Evolutionary conservation across 2,329 filamentous ascomycete species (phyloP).

Genomic region (Penicillium olsonii): DNA sequence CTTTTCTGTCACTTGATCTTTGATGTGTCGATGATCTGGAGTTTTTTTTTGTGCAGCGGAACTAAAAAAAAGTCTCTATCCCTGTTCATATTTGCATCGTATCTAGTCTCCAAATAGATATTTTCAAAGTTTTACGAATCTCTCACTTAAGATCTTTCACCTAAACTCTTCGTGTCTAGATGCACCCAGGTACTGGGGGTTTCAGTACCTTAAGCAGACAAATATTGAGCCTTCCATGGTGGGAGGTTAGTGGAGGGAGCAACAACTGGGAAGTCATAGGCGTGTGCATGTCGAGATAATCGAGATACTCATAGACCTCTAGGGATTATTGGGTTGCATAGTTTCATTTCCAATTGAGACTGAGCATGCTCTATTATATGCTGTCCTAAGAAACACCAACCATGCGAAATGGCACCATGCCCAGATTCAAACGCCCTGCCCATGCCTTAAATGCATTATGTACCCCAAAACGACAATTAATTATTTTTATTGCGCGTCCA

Average conservation of each 20-base stretch:
- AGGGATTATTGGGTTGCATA: background rate
- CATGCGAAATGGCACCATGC: slow-evolving; percentile 23
- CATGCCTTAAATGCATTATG: slow-evolving; percentile 8
- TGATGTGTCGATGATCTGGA: slow-evolving; percentile 42
- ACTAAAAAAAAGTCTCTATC: slow-evolving; percentile 37
- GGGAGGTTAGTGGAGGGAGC: too few species aligned
- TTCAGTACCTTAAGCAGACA: too few species aligned
- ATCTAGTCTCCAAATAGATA: slow-evolving; percentile 26
- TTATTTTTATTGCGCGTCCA: slow-evolving; percentile 36
- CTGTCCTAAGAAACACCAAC: slow-evolving; percentile 22
- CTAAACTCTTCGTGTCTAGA: too few species aligned
- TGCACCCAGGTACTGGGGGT: background rate
- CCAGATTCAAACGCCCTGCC: slow-evolving; percentile 19
- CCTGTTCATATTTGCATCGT: slow-evolving; percentile 33
- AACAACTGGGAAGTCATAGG: too few species aligned
- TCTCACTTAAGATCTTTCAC: too few species aligned
- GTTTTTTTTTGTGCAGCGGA: slow-evolving; percentile 38
- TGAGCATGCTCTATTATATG: background rate
- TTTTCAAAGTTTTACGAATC: slow-evolving; percentile 11
- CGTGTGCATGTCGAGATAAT: too few species aligned
- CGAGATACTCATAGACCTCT: too few species aligned
- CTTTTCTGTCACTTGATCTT: slow-evolving; percentile 18
- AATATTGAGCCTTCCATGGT: too few species aligned
- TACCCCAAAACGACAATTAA: slow-evolving; percentile 6
- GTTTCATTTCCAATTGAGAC: background rate